These are phyloP conservation scores for Yarrowia sp. DNA, from an alignment of 805 yeast species.

Conservation along the genomic window DNA sequence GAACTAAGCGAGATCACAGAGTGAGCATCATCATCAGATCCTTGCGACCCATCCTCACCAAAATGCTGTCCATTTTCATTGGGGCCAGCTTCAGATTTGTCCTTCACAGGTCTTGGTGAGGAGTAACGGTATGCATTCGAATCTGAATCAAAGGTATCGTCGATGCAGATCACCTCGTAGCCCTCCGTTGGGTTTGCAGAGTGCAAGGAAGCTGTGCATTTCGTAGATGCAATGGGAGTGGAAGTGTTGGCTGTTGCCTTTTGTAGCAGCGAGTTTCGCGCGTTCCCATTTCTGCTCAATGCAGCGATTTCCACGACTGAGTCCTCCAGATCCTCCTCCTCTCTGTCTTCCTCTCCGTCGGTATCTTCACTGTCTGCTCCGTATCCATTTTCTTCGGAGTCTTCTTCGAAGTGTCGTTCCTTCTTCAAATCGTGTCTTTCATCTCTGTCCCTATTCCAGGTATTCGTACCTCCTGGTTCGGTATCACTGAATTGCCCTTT, in stretches of 20 bases:
- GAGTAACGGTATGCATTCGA: background rate
- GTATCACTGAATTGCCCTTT: background rate
- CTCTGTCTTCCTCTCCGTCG: background rate
- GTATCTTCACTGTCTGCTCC: background rate
- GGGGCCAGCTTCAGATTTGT: background rate
- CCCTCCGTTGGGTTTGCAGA: background rate
- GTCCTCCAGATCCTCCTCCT: background rate
- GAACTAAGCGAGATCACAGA: constrained; percentile 10
- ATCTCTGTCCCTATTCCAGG: background rate
- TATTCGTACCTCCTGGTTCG: background rate
- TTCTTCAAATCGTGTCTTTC: no score
- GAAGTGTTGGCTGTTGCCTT: background rate
- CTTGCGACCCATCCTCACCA: no score
- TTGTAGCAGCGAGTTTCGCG: background rate
- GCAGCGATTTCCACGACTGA: no score
- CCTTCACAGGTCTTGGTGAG: background rate
- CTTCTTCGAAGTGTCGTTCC: background rate
- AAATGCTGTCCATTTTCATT: no score
- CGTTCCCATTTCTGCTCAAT: no score
- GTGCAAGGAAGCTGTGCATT: background rate
- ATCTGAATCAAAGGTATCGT: background rate
- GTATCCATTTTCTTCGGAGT: background rate
- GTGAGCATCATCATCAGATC: background rate
- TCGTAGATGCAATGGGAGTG: background rate
- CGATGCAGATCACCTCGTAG: background rate